Conservation (phyloP, 768 basidiomycete genomes). For the Lactarius sanguifluus region DNA sequence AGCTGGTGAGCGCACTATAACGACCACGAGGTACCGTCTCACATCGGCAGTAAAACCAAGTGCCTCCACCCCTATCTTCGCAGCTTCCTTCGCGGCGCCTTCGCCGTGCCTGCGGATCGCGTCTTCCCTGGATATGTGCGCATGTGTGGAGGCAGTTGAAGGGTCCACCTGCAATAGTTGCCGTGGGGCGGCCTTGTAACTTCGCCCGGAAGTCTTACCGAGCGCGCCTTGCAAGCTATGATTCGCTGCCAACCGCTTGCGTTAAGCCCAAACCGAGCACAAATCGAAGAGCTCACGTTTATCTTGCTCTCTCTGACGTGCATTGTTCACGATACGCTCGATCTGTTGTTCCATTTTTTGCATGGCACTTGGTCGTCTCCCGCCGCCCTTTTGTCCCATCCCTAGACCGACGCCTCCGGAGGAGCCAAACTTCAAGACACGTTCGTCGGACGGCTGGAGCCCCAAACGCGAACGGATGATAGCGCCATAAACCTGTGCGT, state of each 20-base stretch:
- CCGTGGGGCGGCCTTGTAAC: slow-evolving; percentile 94
- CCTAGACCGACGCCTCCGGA: slow-evolving; percentile 86
- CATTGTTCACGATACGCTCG: slow-evolving; percentile 92
- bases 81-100: slow-evolving; percentile 69
- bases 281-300: slow-evolving; percentile 49
- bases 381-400: slow-evolving; percentile 62
- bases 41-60: slow-evolving; percentile 61
- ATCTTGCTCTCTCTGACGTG: slow-evolving; percentile 82
- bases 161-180: slow-evolving; percentile 90
- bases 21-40: slow-evolving; percentile 27
- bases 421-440: slow-evolving; percentile 82
- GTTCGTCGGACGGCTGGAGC: slow-evolving; percentile 66
- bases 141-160: slow-evolving; percentile 44
- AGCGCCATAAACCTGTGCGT: slow-evolving; percentile 93
- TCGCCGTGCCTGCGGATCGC: slow-evolving; percentile 44
- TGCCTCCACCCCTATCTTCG: slow-evolving; percentile 72
- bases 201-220: slow-evolving; percentile 90
- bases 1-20: slow-evolving; percentile 8
- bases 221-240: slow-evolving; percentile 87
- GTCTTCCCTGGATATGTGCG: slow-evolving; percentile 56
- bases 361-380: slow-evolving; percentile 80
- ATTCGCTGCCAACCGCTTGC: slow-evolving; percentile 33
- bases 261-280: neutral
- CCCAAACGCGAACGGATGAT: slow-evolving; percentile 79
- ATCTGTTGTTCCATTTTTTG: slow-evolving; percentile 94